Conservation (phyloP, 176 grass and related monocot species). For the Echinochloa phyllopogon region DNA sequence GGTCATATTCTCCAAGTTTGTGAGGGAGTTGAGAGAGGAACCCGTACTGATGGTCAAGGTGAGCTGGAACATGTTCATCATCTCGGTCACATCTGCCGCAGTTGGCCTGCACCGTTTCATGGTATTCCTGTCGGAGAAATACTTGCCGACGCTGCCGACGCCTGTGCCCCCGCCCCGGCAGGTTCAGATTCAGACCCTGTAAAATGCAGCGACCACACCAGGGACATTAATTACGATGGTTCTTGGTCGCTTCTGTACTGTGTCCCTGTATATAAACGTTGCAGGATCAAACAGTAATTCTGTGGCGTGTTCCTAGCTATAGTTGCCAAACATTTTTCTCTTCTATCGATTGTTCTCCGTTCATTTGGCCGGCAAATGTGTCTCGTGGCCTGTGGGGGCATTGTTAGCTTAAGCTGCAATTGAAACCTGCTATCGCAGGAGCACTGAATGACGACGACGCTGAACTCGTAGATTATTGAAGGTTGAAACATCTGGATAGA, state of each 20-base stretch:
- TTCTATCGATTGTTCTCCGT: not conserved
- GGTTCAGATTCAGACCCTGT: constrained; percentile 40
- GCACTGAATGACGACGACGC: not conserved
- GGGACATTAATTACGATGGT: not conserved
- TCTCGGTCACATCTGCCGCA: constrained; percentile 32
- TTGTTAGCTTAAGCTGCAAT: no score
- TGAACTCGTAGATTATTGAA: not conserved
- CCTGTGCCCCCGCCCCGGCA: not conserved
- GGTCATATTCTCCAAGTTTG: constrained; percentile 66
- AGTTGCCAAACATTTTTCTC: not conserved
- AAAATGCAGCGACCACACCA: not conserved
- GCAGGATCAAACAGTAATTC: not conserved
- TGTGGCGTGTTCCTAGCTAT: not conserved
- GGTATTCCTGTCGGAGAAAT: constrained; percentile 45
- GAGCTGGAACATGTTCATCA: constrained; percentile 45
- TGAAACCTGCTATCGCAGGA: not conserved
- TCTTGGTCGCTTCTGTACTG: not conserved
- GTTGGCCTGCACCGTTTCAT: constrained; percentile 57
- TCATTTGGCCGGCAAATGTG: no score
- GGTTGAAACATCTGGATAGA: no score
- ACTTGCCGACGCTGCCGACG: constrained; percentile 16
- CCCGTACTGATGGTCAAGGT: constrained; percentile 48
- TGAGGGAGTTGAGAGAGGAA: constrained; percentile 55
- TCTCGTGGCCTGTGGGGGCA: no score
- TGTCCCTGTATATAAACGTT: constrained; percentile 30